Percentiles rank a stretch among this genome's conserved stretches.
phyloP scores from a whole-genome alignment of 148 eudicot species.

The Spergularia bocconei region DNA sequence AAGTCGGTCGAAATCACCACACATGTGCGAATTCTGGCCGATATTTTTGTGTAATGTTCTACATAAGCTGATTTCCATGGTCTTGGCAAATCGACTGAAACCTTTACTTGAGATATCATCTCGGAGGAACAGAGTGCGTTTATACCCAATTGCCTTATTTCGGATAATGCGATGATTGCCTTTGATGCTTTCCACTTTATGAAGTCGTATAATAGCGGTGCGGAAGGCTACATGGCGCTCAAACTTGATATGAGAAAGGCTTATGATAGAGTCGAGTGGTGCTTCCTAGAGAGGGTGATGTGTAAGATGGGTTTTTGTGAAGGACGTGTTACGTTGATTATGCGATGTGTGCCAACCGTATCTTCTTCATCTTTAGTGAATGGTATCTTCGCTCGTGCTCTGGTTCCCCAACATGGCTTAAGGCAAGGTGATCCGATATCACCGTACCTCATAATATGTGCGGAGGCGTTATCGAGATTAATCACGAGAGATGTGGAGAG shows the following conservation, averaged over 20 bases:
- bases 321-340: too few relatives aligned
- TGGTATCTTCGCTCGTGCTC: rapidly evolving
- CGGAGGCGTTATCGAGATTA: background rate
- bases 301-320: background rate
- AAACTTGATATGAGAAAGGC: background rate
- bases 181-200: background rate
- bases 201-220: background rate
- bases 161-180: background rate
- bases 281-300: background rate
- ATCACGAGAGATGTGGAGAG: background rate
- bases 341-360: background rate
- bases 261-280: background rate
- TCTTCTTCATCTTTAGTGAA: background rate
- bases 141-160: background rate
- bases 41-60: background rate
- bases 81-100: background rate
- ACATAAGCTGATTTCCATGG: background rate
- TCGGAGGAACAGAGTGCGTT: background rate
- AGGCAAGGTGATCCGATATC: constrained; percentile 11
- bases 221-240: background rate
- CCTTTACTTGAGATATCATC: background rate
- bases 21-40: background rate
- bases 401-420: background rate
- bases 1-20: background rate
- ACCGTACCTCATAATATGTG: background rate